Evolutionary conservation across 768 basidiomycete species (phyloP).

Genomic region (Mycena vulgaris): DNA sequence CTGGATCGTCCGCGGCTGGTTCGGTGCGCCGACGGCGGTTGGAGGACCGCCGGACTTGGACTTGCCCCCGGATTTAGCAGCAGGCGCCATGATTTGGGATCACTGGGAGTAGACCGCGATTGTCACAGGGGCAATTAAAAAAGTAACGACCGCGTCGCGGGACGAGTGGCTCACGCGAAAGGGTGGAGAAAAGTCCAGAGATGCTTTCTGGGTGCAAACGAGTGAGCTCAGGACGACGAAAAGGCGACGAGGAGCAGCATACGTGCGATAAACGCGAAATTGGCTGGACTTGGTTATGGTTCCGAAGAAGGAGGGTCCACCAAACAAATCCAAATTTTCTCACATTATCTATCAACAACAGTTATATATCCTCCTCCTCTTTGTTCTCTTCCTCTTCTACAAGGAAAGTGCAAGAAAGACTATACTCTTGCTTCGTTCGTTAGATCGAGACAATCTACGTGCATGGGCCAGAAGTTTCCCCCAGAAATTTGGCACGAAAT

Average conservation of each 20-base stretch:
- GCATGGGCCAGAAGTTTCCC: no score
- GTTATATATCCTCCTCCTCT: no score
- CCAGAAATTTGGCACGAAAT: neutral
- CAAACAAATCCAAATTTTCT: conserved; percentile 5
- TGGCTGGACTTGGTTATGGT: conserved; percentile 3
- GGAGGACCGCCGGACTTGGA: conserved; percentile 66
- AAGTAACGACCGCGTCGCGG: conserved; percentile 20
- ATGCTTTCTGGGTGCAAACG: neutral
- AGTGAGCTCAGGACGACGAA: neutral
- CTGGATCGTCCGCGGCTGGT: conserved; percentile 62
- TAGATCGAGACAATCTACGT: no score
- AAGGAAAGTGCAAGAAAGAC: no score
- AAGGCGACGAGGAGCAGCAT: neutral
- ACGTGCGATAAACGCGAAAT: conserved; percentile 17
- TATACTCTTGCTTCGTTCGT: no score
- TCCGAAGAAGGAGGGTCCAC: conserved; percentile 21
- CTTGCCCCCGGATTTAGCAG: conserved; percentile 72
- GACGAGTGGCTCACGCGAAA: conserved; percentile 30
- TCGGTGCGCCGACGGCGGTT: conserved; percentile 46
- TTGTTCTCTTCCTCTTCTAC: no score
- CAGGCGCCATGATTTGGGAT: conserved; percentile 50
- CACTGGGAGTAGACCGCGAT: neutral
- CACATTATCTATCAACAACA: neutral
- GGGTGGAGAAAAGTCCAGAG: conserved; percentile 21
- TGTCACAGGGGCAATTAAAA: conserved; percentile 7